Evolutionary conservation across 2,329 filamentous ascomycete species (phyloP), one percentile per base, ranked within the genome.

Genomic region (Diplocarpon mali): DNA sequence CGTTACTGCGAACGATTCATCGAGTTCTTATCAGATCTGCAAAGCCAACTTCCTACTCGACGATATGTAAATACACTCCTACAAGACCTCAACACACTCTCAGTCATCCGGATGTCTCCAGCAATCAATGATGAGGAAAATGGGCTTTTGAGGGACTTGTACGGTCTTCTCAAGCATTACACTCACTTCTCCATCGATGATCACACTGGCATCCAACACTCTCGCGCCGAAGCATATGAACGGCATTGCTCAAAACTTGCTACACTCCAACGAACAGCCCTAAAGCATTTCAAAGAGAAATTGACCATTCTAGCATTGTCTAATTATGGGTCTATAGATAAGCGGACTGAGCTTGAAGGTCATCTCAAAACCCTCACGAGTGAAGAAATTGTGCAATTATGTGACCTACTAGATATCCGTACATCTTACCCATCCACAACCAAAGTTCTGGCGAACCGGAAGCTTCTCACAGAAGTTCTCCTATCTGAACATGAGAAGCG

Each of bases 1-100:
- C 66, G 78, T 2, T 98, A 95, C 64, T 94, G 87, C 61, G 90
- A 96, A 64, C 78, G 89, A n/a, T 90, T 96, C 51, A 66, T 92
- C 41, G 92, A 98, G 64, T 82, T 98, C 41, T 69, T 98, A 38
- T 82, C 84, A 8, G 92, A 98, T 61, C 68, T 98, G 15, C 80
- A 93, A 62, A 95, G 90, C 58, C 92, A 98, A 62, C 70, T 96
- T 38, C 92, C 92, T 0, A 98, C 93, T 3, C 75, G 92, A 55
- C 79, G 92, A 63, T 96, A 96, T 62, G 85, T 94, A 60, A 95
- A 95, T 63, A 80, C 85, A 1, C 68, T 98, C 35, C 65, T 96
- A 12, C 80, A 84, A 56, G 90, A 98, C 60, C 68, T 96, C 37
- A 88, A 96, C 60, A 65, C 94, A 16, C 65, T 95, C 24, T 71